Base-by-base conservation (phyloP, 805 yeast species). In the Maudiozyma serrabonitensis region DNA sequence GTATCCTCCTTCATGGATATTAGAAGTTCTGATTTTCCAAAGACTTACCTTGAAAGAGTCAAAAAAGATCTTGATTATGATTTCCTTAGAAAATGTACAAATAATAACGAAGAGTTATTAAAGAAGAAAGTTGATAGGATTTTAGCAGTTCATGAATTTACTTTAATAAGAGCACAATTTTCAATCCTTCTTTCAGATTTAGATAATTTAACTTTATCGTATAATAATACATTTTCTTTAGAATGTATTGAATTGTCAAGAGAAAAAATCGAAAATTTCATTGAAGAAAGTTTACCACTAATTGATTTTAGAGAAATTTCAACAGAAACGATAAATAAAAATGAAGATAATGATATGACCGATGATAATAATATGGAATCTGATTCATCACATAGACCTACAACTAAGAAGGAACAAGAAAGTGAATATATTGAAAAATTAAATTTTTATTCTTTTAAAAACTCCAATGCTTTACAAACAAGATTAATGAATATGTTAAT, bases 201-300 rank as follows among this genome's bases (percentile, higher is more conserved):
- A 32, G 65, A 62, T 49, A 52, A 53, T 31, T 41, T 63, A 18
- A 58, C 66, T 4, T 53, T 63, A 52, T 56, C 59, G 1, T 58
- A 57, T 31, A 52, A 54, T n/a, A 53, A 52, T 21, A 48, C 54
- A 0, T 57, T 60, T 48, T 54, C 61, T 2, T 44, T 61, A 34
- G 45, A 46, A 12, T 51, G 52, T 15, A 41, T 63, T 19, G 65
- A 62, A 39, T 49, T 47, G 6, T 41, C 54, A 9, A 54, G 63
- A 32, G 49, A 50, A 23, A 60, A 53, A 38, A 54, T 63, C 25
- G 55, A 54, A 34, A 48, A 50, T 16, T 56, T 56, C 37, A 47
- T 61, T 8, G 57, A 61, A 21, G 60, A 55, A 28, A 54, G 54
- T 35, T 57, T 56, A 19, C 50, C 56, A 8, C 26, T 52, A 13